Evolutionary conservation across 2,329 filamentous ascomycete genomes (phyloP), one percentile per base, ranked within the genome.

Genomic region (Cladobotryum protrusum): DNA sequence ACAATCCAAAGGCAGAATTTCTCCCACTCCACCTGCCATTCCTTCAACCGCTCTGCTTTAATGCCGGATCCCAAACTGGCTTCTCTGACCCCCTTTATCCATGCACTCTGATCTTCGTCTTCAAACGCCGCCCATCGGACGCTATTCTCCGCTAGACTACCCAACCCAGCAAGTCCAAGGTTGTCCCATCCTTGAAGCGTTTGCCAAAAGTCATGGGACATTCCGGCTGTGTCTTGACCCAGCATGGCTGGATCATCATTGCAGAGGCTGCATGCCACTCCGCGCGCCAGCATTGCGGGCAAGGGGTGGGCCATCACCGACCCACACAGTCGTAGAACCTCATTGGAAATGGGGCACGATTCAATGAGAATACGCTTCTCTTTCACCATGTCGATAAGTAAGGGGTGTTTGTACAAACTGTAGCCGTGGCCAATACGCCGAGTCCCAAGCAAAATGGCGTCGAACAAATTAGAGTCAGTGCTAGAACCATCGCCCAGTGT

Each of bases 191-290:
- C 91, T 67, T 96, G 90, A 17, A 96, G 72, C 1, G 87, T 86
- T 67, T 95, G 89, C 89, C 89, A 96, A 68, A 95, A 96, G 69
- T 96, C 90, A 67, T 95, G 88, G 2, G 87, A 92, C 77, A 93
- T 84, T 35, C 89, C 89, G 20, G 83, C 86, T 6, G 78, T 81
- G 50, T 87, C 87, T 61, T 95, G 88, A 8, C 91, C 91, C 5
- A 96, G 75, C 61, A 96, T 89, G 1, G 87, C 88, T 1, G 90
- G 91, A 63, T 96, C 90, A 63, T 96, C 92, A 63, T 96, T 96
- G 71, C 85, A 89, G 9, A 99, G 78, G 11, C 85, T 82, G 60
- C 90, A 92, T 5, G 87, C 68, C 1, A 97, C 89, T 20, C 92
- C 92, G 40, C 90, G 82, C 0, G 92, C 85, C 4, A 97, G 75